A percentile compares a stretch with the other conserved stretches of the same genome.
phyloP scores from a whole-genome alignment of 106 monocot genomes.

The Hemerocallis citrina region DNA sequence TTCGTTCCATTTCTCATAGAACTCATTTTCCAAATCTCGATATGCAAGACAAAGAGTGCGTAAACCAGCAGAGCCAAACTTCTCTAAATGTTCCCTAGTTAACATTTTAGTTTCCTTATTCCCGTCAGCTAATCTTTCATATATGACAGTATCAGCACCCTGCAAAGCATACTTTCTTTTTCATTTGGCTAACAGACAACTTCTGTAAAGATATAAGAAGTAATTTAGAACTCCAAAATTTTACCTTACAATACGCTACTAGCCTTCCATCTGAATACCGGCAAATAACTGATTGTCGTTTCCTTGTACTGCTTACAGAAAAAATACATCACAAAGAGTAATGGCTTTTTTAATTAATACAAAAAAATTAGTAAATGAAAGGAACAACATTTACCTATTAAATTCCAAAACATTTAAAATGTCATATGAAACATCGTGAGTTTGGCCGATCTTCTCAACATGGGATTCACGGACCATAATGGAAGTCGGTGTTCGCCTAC shows the following conservation, averaged over 20 bases:
- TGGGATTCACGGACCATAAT: conserved; percentile 83
- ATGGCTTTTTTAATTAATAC: neutral
- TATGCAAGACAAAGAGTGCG: conserved; percentile 93
- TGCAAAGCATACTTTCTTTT: conserved; percentile 12
- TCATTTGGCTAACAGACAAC: neutral
- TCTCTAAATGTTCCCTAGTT: conserved; percentile 75
- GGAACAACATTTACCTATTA: conserved; percentile 44
- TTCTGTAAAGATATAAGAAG: neutral
- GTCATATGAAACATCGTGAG: conserved; percentile 75
- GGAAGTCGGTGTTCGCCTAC: conserved; percentile 78
- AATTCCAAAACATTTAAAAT: conserved; percentile 68
- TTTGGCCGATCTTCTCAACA: conserved; percentile 81
- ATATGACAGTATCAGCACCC: conserved; percentile 95
- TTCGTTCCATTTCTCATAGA: conserved; percentile 89
- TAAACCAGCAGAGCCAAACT: conserved; percentile 81
- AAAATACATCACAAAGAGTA: neutral
- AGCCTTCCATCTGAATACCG: conserved; percentile 89
- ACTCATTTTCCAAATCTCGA: conserved; percentile 48
- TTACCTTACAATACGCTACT: conserved; percentile 89
- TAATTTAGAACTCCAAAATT: neutral
- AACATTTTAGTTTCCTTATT: conserved; percentile 37
- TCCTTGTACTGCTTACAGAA: conserved; percentile 60
- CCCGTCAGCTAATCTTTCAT: conserved; percentile 61
- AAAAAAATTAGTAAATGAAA: neutral
- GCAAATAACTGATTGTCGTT: conserved; percentile 88